phyloP scores from a whole-genome alignment of 2,329 filamentous ascomycete genomes.

The Aspergillus spinulosporus region DNA sequence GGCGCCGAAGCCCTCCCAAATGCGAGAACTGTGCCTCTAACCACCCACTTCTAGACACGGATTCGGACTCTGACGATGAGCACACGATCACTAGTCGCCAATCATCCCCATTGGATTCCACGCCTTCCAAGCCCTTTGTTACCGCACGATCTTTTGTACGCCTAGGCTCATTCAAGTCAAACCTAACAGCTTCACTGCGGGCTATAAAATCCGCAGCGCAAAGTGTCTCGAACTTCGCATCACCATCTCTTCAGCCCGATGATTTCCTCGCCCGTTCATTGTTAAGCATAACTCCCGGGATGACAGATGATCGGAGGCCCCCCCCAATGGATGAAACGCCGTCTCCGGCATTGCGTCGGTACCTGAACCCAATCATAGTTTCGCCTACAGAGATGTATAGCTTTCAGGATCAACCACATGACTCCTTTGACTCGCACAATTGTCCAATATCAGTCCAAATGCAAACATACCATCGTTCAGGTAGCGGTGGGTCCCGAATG shows the following conservation, averaged over 20 bases:
- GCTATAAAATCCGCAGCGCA: slow-evolving; percentile 62
- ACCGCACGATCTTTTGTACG: slow-evolving; percentile 41
- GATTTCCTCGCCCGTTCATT: slow-evolving; percentile 61
- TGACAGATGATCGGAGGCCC: slow-evolving; percentile 63
- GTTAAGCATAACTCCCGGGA: slow-evolving; percentile 56
- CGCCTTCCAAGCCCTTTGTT: slow-evolving; percentile 24
- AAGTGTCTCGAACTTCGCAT: slow-evolving; percentile 62
- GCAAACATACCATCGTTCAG: slow-evolving; percentile 57
- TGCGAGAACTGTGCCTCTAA: slow-evolving; percentile 58
- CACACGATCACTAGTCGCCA: slow-evolving; percentile 12
- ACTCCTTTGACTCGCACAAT: slow-evolving; percentile 31
- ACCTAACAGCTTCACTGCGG: slow-evolving; percentile 62
- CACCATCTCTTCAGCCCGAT: slow-evolving; percentile 54
- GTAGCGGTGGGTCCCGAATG: slow-evolving; percentile 31
- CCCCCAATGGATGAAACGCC: slow-evolving; percentile 55
- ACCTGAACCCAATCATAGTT: slow-evolving; percentile 58
- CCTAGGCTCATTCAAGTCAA: slow-evolving; percentile 58
- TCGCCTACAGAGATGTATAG: slow-evolving; percentile 49
- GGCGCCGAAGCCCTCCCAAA: slow-evolving; percentile 51
- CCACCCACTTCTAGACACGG: slow-evolving; percentile 56
- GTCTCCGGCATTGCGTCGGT: slow-evolving; percentile 59
- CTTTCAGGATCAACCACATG: slow-evolving; percentile 44
- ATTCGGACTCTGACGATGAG: slow-evolving; percentile 26
- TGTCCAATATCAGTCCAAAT: slow-evolving; percentile 61
- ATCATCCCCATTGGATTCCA: slow-evolving; percentile 15